phyloP scores from a whole-genome alignment of 805 yeast genomes.

The Myxozyma kluyveri region DNA sequence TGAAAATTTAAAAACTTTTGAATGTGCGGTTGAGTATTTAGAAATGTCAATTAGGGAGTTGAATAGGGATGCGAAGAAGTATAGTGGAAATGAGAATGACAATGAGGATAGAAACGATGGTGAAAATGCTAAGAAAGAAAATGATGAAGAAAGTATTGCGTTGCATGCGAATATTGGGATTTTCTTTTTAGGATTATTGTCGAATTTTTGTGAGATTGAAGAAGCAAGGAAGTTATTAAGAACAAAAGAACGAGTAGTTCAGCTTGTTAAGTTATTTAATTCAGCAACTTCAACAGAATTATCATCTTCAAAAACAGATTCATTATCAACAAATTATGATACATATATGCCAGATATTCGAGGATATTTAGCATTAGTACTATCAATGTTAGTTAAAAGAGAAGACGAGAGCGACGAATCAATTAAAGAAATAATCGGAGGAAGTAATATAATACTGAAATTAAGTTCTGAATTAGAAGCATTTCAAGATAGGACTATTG shows the following conservation, averaged over 20 bases:
- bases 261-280: not conserved
- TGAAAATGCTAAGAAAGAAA: too few relatives aligned
- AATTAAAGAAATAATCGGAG: not conserved
- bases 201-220: constrained; percentile 18
- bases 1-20: not conserved
- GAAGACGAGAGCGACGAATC: not conserved
- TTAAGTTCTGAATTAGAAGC: not conserved
- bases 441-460: not conserved
- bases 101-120: too few relatives aligned
- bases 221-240: constrained; percentile 2
- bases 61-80: not conserved
- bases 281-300: not conserved
- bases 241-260: not conserved
- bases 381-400: constrained; percentile 2
- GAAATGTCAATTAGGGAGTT: not conserved
- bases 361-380: constrained; percentile 17
- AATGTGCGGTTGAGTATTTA: not conserved
- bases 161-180: constrained; percentile 19
- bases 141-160: too few relatives aligned
- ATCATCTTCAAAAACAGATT: not conserved
- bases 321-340: too few relatives aligned
- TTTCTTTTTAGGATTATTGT: constrained; percentile 18
- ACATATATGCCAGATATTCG: constrained; percentile 10
- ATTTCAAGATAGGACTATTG: not conserved
- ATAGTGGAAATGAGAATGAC: not conserved